These are phyloP conservation scores for Taphrina deformans DNA, from an alignment of 1,139 yeast genomes.

Conservation along the genomic window DNA sequence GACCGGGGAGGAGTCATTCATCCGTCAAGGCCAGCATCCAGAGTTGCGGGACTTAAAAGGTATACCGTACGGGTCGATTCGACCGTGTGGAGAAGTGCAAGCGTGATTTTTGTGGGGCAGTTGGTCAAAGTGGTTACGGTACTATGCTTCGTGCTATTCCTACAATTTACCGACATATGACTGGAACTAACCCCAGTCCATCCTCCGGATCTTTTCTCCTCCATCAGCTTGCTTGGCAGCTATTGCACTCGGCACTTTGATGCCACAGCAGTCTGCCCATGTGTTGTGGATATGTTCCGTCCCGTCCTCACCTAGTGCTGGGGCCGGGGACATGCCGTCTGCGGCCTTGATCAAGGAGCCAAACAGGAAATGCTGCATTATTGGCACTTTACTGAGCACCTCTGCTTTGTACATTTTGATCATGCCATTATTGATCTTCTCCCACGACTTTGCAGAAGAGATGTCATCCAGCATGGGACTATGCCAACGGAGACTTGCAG, in stretches of 20 bases:
- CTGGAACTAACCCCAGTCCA: constrained; percentile 24
- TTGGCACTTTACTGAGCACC: constrained; percentile 83
- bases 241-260: constrained; percentile 89
- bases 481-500: constrained; percentile 89
- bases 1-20: neutral
- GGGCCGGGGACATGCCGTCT: constrained; percentile 36
- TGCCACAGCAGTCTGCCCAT: constrained; percentile 99
- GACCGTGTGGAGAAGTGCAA: neutral
- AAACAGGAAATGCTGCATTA: constrained; percentile 89
- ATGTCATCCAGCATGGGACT: constrained; percentile 98
- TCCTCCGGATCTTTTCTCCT: constrained; percentile 20
- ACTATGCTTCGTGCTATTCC: neutral
- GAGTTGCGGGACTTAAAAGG: too few species aligned
- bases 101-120: neutral
- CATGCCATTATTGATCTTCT: constrained; percentile 67
- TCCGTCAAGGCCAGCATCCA: too few species aligned
- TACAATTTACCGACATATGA: neutral
- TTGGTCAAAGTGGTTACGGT: neutral
- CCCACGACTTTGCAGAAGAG: constrained; percentile 87
- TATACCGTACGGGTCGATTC: too few species aligned
- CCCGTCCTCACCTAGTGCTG: constrained; percentile 32
- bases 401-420: constrained; percentile 92
- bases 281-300: constrained; percentile 53
- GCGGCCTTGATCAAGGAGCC: constrained; percentile 52
- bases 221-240: constrained; percentile 57